Percentiles rank a stretch among this genome's conserved stretches.
Conservation (phyloP, 805 yeast genomes). For the Hyphopichia homilentoma region DNA sequence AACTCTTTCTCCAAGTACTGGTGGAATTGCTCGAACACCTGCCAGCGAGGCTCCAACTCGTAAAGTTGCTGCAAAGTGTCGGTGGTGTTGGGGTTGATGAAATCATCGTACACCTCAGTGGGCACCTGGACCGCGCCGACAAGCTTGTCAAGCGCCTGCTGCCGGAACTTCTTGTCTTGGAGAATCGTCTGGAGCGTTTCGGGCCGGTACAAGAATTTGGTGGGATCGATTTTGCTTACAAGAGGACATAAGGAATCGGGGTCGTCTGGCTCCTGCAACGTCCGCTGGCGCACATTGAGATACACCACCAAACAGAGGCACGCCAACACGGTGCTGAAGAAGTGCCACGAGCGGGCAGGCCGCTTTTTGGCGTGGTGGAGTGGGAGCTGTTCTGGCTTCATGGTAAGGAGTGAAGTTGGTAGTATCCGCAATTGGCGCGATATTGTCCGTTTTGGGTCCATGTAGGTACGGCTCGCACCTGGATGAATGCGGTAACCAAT, state of each 20-base stretch:
- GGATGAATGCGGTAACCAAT: too few relatives aligned
- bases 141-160: slow-evolving; percentile 18
- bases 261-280: slow-evolving; percentile 8
- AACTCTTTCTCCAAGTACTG: slow-evolving; percentile 49
- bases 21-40: slow-evolving; percentile 42
- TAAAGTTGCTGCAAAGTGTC: slow-evolving; percentile 23
- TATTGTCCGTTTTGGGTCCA: too few relatives aligned
- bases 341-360: too few relatives aligned
- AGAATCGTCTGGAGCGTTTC: slow-evolving; percentile 21
- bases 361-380: too few relatives aligned
- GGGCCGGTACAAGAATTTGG: slow-evolving; percentile 14
- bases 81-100: slow-evolving; percentile 23
- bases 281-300: too few relatives aligned
- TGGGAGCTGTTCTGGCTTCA: too few relatives aligned
- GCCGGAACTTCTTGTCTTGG: slow-evolving; percentile 20
- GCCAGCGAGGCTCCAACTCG: slow-evolving; percentile 35
- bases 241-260: slow-evolving; percentile 36
- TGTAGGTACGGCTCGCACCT: too few relatives aligned
- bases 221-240: slow-evolving; percentile 28
- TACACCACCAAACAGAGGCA: too few relatives aligned
- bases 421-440: too few relatives aligned
- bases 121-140: slow-evolving; percentile 27
- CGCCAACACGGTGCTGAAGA: too few relatives aligned
- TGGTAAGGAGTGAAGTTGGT: too few relatives aligned
- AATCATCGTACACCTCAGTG: slow-evolving; percentile 29